Evolutionary conservation across 257 asterid genomes (phyloP).

Genomic region (Plantago ovata): DNA sequence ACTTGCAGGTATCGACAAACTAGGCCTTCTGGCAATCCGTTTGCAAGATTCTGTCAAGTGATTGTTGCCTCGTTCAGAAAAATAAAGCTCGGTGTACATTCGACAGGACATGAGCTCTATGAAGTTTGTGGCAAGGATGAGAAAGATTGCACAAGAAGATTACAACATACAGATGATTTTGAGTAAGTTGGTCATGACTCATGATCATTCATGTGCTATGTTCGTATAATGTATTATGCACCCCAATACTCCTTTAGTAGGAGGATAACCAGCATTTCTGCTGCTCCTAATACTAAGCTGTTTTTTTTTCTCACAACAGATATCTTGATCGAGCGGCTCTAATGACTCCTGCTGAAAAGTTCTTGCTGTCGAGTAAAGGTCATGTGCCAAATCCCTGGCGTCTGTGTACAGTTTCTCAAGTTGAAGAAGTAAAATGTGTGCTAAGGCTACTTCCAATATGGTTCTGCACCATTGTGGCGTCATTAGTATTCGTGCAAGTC

Average conservation of each 20-base stretch:
- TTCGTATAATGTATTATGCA: too few relatives aligned
- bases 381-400: slow-evolving; percentile 63
- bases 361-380: slow-evolving; percentile 34
- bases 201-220: too few relatives aligned
- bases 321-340: slow-evolving; percentile 74
- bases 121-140: slow-evolving; percentile 40
- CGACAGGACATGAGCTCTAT: slow-evolving; percentile 50
- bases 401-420: slow-evolving; percentile 73
- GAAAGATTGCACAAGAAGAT: slow-evolving; percentile 38
- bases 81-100: slow-evolving; percentile 33
- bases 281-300: background rate
- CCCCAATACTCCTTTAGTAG: background rate
- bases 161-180: slow-evolving; percentile 58
- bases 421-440: slow-evolving; percentile 80
- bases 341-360: slow-evolving; percentile 45
- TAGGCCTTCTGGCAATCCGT: slow-evolving; percentile 63
- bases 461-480: slow-evolving; percentile 71
- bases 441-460: slow-evolving; percentile 74
- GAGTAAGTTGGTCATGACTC: slow-evolving; percentile 34
- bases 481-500: slow-evolving; percentile 70
- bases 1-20: slow-evolving; percentile 49
- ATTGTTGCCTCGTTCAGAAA: slow-evolving; percentile 64
- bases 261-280: background rate
- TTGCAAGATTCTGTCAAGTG: slow-evolving; percentile 63
- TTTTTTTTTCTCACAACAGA: slow-evolving; percentile 32